Base-by-base conservation (phyloP, 2,329 filamentous ascomycete genomes). In the Colletotrichum sp. region DNA sequence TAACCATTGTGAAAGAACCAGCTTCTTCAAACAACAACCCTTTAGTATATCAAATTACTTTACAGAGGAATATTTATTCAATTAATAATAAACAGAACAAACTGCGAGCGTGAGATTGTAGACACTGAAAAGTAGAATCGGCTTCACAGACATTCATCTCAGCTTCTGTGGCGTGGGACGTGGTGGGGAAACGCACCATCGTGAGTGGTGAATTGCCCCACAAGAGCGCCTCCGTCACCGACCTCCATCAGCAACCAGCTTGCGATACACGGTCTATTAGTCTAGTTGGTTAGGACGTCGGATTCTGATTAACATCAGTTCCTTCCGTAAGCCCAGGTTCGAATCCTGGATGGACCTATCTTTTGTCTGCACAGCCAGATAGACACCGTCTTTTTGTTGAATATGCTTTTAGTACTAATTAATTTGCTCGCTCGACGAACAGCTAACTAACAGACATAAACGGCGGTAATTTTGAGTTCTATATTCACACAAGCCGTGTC, bases 281-380 rank as follows among this genome's bases (percentile, higher is more conserved):
- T 74, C 72, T 74, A 74, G 72, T 74, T 74, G 72, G 72, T 74
- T 71, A 74, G 72, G 72, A 74, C 68, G 72, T 74, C 68, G 68
- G 68, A 74, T 72, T 74, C 72, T 74, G 72, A 74, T 67, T 7
- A 11, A 24, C 9, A 5, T 51, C 62, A 72, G 57, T 33, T 7
- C 18, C 68, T 74, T 74, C 72, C 68, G 72, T 74, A 74, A 47
- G 72, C 72, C 72, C 62, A 74, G 72, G 68, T 74, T 72, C 68
- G 72, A 74, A 74, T 74, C 72, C 72, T 74, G 68, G 72, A 74
- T 74, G 68, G 72, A 74, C 68, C 72, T 73, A 11, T 0, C 9
- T 71, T 73, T 73, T 66, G 21, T 2, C 9, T 12, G 16, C 2
- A 24, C 16, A 3, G 13, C 54, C 16, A 29, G 24, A 12, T 6